These are phyloP conservation scores for Chytriomyces confervae DNA, from an alignment of 192 early-diverging fungal species.

Conservation along the genomic window DNA sequence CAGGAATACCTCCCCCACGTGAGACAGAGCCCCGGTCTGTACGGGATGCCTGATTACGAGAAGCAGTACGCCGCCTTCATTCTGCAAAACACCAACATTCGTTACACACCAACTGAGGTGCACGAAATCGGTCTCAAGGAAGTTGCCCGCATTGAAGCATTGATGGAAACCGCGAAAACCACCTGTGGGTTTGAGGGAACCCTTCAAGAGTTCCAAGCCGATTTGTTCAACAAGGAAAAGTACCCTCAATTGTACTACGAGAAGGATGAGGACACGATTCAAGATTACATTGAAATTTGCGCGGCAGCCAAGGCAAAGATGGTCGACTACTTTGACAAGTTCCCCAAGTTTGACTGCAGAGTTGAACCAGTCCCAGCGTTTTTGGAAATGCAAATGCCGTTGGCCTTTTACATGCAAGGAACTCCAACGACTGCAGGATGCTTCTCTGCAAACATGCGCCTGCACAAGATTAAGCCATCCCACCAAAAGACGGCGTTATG, in stretches of 20 bases:
- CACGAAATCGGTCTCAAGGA: conserved; percentile 50
- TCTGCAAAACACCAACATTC: conserved; percentile 35
- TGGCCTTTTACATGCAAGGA: conserved; percentile 39
- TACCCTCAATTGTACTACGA: conserved; percentile 45
- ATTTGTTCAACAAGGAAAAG: conserved; percentile 39
- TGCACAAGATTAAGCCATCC: conserved; percentile 31
- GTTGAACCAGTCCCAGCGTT: conserved; percentile 32
- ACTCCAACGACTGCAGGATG: conserved; percentile 32
- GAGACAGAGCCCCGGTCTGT: conserved; percentile 37
- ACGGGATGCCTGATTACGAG: conserved; percentile 42
- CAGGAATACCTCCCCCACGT: conserved; percentile 45
- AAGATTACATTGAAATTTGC: conserved; percentile 30
- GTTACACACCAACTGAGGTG: conserved; percentile 40
- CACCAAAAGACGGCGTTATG: conserved; percentile 29
- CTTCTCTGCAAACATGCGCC: conserved; percentile 27
- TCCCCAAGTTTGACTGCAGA: conserved; percentile 39
- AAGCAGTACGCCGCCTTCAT: conserved; percentile 37
- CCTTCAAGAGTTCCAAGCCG: conserved; percentile 40
- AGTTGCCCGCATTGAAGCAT: conserved; percentile 42
- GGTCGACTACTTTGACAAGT: conserved; percentile 39
- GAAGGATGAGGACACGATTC: conserved; percentile 39
- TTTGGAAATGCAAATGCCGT: conserved; percentile 26
- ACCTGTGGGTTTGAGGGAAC: conserved; percentile 38
- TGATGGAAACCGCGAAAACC: conserved; percentile 44
- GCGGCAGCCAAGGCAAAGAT: conserved; percentile 32